These are phyloP conservation scores for Anthoceros angustus DNA, from an alignment of 225 moss, liverwort and hornwort species.

Conservation along the genomic window DNA sequence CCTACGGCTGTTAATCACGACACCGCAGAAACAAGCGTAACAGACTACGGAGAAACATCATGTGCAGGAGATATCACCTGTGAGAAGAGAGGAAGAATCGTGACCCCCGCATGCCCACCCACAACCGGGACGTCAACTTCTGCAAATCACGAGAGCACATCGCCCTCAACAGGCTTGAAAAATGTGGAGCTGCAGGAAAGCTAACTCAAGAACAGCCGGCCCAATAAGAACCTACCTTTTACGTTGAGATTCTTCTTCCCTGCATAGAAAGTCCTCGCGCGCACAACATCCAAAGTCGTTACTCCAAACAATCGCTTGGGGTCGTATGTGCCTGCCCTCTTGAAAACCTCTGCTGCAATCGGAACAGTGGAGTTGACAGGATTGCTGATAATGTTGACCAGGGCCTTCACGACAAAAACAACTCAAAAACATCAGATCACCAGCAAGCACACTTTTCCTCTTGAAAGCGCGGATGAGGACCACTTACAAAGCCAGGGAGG, in stretches of 20 bases:
- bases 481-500: background rate
- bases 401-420: conserved; percentile 24
- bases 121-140: conserved; percentile 62
- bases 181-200: background rate
- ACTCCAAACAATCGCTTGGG: conserved; percentile 56
- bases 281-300: conserved; percentile 56
- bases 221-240: conserved; percentile 15
- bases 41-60: background rate
- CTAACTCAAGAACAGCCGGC: background rate
- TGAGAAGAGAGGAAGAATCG: conserved; percentile 63
- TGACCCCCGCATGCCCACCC: conserved; percentile 63
- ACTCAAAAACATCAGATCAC: background rate
- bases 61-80: conserved; percentile 15
- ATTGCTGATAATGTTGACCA: conserved; percentile 69
- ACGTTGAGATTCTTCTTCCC: conserved; percentile 32
- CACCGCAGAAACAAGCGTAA: background rate
- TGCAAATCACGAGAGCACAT: conserved; percentile 7
- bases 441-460: too few relatives aligned
- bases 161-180: background rate
- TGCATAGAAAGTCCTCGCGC: conserved; percentile 56
- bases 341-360: conserved; percentile 54
- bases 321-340: conserved; percentile 39
- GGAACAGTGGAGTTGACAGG: conserved; percentile 65
- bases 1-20: background rate
- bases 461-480: background rate